Evolutionary conservation across 768 basidiomycete genomes (phyloP), one percentile per base, ranked within the genome.

Genomic region (Mycena floridula): DNA sequence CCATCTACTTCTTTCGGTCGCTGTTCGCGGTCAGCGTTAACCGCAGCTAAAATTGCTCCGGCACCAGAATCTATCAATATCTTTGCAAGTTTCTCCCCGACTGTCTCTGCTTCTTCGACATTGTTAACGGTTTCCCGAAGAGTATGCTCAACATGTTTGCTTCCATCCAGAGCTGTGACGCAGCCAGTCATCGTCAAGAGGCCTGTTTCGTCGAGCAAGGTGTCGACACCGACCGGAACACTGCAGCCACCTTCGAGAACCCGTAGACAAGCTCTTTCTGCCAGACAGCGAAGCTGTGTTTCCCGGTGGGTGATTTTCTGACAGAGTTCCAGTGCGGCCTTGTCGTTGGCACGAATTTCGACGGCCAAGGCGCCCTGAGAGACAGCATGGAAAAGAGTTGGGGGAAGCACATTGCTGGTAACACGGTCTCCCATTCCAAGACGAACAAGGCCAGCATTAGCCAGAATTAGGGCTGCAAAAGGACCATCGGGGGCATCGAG

Each of bases 191-290:
- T 62, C 42, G 69, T 74, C 47, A 99, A 64, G 30, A 54, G 39
- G 15, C 58, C 66, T 21, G 58, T 66, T 9, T 59, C 56, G 13
- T 62, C 60, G 44, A 85, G 61, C 37, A 59, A 64, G 23, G 79
- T 82, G 42, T 72, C 68, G 23, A 90, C 83, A 3, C 94, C 95
- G 15, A 99, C 93, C 3, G 95, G 95, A 0, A 99, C 94, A 49
- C 89, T 93, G 66, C 96, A 99, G 21, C 96, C 96, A 23, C 96
- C 96, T 63, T 98, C 96, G 43, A 98, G 71, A 20, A 85, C 82
- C n/a, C 85, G 73, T 50, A 98, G 69, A 62, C 88, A 85, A 1
- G 85, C 88, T 11, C 96, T 79, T 64, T 99, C 96, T 2, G 92
- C 91, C 21, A 75, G 67, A 55, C 85, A 89, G 43, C 58, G 66